Evolutionary conservation across 768 basidiomycete genomes (phyloP), one percentile per base, ranked within the genome.

Genomic region (Boletus reticuloceps): DNA sequence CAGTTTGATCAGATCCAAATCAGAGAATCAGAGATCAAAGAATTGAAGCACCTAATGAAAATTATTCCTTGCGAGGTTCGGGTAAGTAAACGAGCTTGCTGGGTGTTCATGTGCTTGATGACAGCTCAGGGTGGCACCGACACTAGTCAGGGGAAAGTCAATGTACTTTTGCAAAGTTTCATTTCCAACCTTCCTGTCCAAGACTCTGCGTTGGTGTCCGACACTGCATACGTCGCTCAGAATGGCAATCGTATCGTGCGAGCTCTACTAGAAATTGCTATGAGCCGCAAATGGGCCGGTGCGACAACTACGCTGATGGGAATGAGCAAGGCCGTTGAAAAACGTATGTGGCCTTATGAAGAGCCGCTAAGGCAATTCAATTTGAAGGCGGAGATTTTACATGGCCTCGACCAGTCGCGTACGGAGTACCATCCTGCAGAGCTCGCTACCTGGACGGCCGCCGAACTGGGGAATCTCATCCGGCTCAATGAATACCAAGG

Each of bases 1-100:
- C 20, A 97, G 91, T 98, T 98, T 64, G 83, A 94, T 56, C 97
- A 99, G 76, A 86, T 99, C 47, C 93, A 96, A 77, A 76, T 96
- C 3, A 84, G 97, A 47, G 96, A 98, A 66, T 86, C 86, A 27
- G 97, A 99, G 69, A 72, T 85, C 31, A 79, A 87, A 52, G 97
- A 99, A 67, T 77, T 99, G 6, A 82, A 89, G 60, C 70, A 74
- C 44, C 70, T 98, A 51, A 78, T 84, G 75, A 79, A 83, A 51
- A 74, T 73, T 27, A 75, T 86, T 54, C 94, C 93, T 0, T 95
- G 95, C 68, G 83, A 85, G 51, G 89, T 94, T 29, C 84, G 83
- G 76, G 92, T 91, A 57, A 60, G 75, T 67, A 46, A 5, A 40
- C 10, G 42, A 22, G 5, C 22, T 55, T 19, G n/a, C 38, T 7